Evolutionary conservation across 192 early-diverging fungal species (phyloP), one percentile per base, ranked within the genome.

Genomic region (Podila horticola): DNA sequence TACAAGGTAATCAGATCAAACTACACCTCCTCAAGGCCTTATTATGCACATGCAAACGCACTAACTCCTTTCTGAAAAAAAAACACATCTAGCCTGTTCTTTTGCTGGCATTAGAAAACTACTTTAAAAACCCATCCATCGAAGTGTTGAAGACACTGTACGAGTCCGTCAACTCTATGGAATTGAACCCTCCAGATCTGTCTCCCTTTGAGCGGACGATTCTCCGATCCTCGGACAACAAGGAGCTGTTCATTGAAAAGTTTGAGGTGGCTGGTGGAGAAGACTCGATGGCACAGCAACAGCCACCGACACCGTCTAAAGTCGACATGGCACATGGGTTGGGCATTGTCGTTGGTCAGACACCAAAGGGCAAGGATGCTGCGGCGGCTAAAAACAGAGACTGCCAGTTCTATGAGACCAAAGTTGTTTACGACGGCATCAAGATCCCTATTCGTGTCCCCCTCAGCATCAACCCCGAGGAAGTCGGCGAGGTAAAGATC

Each of bases 401-500:
- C 87, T 87, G 95, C 64, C 94, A 93, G 58, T 94, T 91, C 67
- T 96, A 91, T 73, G 94, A 96, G 70, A 97, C 96, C 0, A 92
- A 92, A 61, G 88, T 96, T 12, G 88, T 88, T n/a, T 97, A 95
- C 71, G 90, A 92, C 64, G 92, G 91, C 17, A 92, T 96, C 68
- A 95, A 92, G 75, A 85, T 97, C 26, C 93, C 94, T 7, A 92
- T 98, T n/a, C 84, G 93, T 60, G 93, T 98, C 19, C 96, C 96
- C 0, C 84, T 97, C 65, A 93, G 93, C 7, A 84, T 96, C 38
- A 95, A 93, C 68, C 89, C 92, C 1, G 96, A 95, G 71, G 96
- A 98, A 86, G 91, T 98, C 20, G 94, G 96, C 72, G 96, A 98
- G 82, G 93, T 94, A 89, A 45, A 89, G 15, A 17, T 17, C 8